These are phyloP conservation scores for Coemansia sp. DNA, from an alignment of 192 early-diverging fungal species.

Conservation along the genomic window DNA sequence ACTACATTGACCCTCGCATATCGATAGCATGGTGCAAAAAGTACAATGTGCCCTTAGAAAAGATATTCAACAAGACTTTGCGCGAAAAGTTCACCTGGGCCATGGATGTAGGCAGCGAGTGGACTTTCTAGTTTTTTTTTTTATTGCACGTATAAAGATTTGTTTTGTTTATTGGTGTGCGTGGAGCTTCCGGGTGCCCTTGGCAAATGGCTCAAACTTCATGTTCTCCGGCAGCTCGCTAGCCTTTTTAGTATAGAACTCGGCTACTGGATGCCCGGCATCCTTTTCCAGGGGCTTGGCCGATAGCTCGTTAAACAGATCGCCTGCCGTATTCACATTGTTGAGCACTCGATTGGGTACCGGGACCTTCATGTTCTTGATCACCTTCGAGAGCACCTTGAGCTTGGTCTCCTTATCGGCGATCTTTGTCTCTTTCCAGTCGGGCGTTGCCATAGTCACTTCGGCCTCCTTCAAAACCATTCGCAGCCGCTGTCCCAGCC, in stretches of 20 bases:
- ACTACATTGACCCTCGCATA: constrained; percentile 98
- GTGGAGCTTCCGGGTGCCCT: constrained; percentile 40
- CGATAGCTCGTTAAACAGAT: constrained; percentile 35
- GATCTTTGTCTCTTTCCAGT: constrained; percentile 43
- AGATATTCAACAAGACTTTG: constrained; percentile 87
- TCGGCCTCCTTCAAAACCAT: constrained; percentile 10
- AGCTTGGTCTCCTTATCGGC: constrained; percentile 28
- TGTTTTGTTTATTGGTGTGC: constrained; percentile 29
- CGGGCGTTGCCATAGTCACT: constrained; percentile 12
- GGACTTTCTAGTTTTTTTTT: constrained; percentile 54
- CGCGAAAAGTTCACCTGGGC: constrained; percentile 98
- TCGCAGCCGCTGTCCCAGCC: constrained; percentile 18
- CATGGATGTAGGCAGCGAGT: constrained; percentile 64
- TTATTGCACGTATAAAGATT: constrained; percentile 9
- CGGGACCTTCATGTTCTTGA: constrained; percentile 27
- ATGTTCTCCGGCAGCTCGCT: constrained; percentile 42
- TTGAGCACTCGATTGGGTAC: constrained; percentile 45
- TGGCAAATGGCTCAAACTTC: constrained; percentile 51
- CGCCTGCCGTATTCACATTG: constrained; percentile 40
- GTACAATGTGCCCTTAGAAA: constrained; percentile 83
- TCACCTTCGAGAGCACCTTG: constrained; percentile 40
- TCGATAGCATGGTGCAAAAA: constrained; percentile 91
- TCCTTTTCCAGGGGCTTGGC: constrained; percentile 34
- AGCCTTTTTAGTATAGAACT: constrained; percentile 24
- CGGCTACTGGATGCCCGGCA: constrained; percentile 43